Base-by-base conservation (phyloP, 2,329 filamentous ascomycete species). In the Bimuria novae-zelandiae region DNA sequence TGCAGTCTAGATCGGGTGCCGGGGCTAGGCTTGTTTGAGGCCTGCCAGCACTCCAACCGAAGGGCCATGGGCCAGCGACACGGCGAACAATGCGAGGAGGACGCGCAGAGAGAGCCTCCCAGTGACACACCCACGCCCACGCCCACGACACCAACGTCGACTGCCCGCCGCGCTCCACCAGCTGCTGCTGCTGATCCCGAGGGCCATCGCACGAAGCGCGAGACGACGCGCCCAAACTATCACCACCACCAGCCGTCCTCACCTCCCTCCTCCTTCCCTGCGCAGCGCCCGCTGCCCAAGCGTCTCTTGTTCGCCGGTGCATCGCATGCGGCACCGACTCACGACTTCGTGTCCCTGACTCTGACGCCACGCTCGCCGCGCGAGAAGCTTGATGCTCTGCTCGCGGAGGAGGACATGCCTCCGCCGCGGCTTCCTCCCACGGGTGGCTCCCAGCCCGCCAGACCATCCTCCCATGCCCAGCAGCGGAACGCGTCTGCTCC, bases 371-470 rank as follows among this genome's bases (percentile, higher is more conserved):
- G 71, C 56, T 72, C 69, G 17, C 72, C 73, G 40, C 65, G 71
- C 39, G 70, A 74, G 60, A 70, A 69, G 59, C 68, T 75, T 45
- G 72, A 74, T 57, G 70, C 67, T 41, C 63, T 75, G 56, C 61
- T 76, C 46, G 71, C 71, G 23, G 65, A 69, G 46, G 68, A 71
- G 60, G 60, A 63, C 46, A 46, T 51, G 21, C 56, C 57, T 55
- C 46, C 62, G 53, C 57, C 51, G 47, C 52, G 17, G 51, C 37
- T 37, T 45, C 52, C 55, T 48, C 44, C 56, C 32, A 54, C 50
- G 53, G 44, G 39, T 54, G 62, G 54, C 58, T 53, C 17, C 49
- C 53, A 52, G 56, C 57, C 65, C 17, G 46, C 54, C 30, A 67
- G 62, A 42, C 56, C 61, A 22, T 53, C 63, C 45, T 67, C 69